Percentiles rank a stretch among this genome's conserved stretches.
These are phyloP conservation scores for Zygosaccharomyces lentus DNA, from an alignment of 805 yeast species.

Conservation along the genomic window DNA sequence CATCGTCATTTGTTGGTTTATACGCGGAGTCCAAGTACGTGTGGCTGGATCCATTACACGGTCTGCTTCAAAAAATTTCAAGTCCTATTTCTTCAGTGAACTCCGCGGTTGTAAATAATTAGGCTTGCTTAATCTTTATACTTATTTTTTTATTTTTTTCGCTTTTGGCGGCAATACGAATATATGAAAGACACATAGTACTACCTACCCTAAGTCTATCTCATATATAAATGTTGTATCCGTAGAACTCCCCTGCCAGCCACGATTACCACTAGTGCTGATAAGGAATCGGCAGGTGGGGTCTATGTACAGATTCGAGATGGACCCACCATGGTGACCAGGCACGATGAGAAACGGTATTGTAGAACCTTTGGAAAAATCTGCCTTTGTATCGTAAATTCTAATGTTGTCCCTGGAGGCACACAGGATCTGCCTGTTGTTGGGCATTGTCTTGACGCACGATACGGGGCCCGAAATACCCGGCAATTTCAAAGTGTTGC, in stretches of 20 bases:
- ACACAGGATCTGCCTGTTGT: slow-evolving; percentile 71
- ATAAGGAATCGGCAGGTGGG: slow-evolving; percentile 84
- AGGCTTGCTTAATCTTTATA: not conserved
- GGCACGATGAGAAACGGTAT: slow-evolving; percentile 88
- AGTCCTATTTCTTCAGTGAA: not conserved
- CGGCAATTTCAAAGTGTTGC: slow-evolving; percentile 68
- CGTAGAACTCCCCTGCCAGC: slow-evolving; percentile 83
- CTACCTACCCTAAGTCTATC: slow-evolving; percentile 44
- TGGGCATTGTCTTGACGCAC: slow-evolving; percentile 74
- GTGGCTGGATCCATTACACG: slow-evolving; percentile 17
- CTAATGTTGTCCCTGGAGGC: slow-evolving; percentile 90
- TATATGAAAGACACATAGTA: not conserved
- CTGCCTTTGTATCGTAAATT: slow-evolving; percentile 60
- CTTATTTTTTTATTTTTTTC: not conserved
- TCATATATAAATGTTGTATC: slow-evolving; percentile 82
- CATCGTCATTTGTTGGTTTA: slow-evolving; percentile 11
- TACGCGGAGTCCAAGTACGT: slow-evolving; percentile 10
- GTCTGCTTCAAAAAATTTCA: slow-evolving; percentile 6
- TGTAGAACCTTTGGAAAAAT: slow-evolving; percentile 28
- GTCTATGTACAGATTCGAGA: slow-evolving; percentile 75
- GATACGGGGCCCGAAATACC: slow-evolving; percentile 87
- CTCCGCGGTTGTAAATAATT: slow-evolving; percentile 1
- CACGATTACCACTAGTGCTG: slow-evolving; percentile 90
- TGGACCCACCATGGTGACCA: slow-evolving; percentile 92
- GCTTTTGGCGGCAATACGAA: not conserved